Evolutionary conservation across 176 grass and related monocot genomes (phyloP).

Genomic region (Secale cereale): DNA sequence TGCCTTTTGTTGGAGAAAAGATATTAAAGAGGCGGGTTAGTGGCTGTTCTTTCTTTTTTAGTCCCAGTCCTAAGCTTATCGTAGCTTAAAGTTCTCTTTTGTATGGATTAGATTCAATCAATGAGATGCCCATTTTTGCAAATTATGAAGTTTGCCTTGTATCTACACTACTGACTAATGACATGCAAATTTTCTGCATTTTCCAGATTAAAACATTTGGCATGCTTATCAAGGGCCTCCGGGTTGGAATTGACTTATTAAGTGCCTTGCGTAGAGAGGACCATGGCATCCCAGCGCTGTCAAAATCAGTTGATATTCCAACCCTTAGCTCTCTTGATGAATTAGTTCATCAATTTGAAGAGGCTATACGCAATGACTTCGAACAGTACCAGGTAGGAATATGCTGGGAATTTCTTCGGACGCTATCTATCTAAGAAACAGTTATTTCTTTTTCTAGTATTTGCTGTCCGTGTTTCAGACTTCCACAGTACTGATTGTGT

Average conservation of each 20-base stretch:
- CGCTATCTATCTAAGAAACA: slow-evolving; percentile 6
- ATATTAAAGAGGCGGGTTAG: slow-evolving; percentile 80
- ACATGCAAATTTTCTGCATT: slow-evolving; percentile 24
- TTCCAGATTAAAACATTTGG: slow-evolving; percentile 85
- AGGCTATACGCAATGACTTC: slow-evolving; percentile 57
- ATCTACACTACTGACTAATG: background rate
- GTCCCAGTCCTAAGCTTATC: background rate
- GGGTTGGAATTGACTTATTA: slow-evolving; percentile 67
- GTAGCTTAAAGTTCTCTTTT: background rate
- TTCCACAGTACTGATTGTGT: slow-evolving; percentile 17
- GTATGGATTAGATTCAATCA: slow-evolving; percentile 7
- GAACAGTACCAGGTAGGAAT: slow-evolving; percentile 59
- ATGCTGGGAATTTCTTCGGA: slow-evolving; percentile 20
- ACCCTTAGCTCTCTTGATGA: slow-evolving; percentile 60
- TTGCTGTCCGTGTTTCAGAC: background rate
- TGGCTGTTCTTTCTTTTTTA: slow-evolving; percentile 10
- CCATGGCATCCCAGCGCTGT: slow-evolving; percentile 56
- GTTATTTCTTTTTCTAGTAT: slow-evolving; percentile 16
- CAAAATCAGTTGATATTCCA: slow-evolving; percentile 65
- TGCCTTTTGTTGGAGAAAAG: slow-evolving; percentile 73
- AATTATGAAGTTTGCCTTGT: slow-evolving; percentile 8
- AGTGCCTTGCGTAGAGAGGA: slow-evolving; percentile 57
- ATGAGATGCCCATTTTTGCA: background rate
- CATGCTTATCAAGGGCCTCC: slow-evolving; percentile 76
- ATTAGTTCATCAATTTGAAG: slow-evolving; percentile 60